phyloP scores from a whole-genome alignment of 192 early-diverging fungal genomes.

The Coemansia asiatica region DNA sequence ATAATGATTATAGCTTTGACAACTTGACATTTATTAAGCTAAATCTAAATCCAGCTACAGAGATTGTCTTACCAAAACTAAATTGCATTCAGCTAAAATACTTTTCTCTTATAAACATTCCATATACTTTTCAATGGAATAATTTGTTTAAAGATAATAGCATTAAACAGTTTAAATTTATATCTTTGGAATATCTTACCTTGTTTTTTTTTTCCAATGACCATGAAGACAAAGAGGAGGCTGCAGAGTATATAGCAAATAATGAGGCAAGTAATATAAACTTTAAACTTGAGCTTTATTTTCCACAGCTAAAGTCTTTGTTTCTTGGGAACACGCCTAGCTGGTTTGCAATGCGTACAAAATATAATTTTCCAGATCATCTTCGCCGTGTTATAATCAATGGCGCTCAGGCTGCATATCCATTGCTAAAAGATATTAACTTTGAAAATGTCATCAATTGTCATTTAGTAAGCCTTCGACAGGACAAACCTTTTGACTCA shows the following conservation, averaged over 20 bases:
- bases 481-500: neutral
- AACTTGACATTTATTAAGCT: too few species aligned
- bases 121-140: too few species aligned
- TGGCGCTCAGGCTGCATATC: neutral
- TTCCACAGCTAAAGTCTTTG: neutral
- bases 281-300: neutral
- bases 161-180: neutral
- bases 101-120: too few species aligned
- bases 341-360: neutral
- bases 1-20: too few species aligned
- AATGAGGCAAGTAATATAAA: neutral
- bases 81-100: too few species aligned
- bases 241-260: neutral
- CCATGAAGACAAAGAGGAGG: neutral
- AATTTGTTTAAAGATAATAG: neutral
- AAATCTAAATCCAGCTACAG: too few species aligned
- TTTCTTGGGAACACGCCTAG: neutral
- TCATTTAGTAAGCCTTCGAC: neutral
- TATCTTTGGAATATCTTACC: neutral
- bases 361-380: neutral
- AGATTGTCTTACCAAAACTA: too few species aligned
- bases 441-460: neutral
- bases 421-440: neutral
- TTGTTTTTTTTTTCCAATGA: neutral
- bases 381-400: neutral